Evolutionary conservation across 2,329 filamentous ascomycete species (phyloP).

Genomic region (Neonectria coccinea): DNA sequence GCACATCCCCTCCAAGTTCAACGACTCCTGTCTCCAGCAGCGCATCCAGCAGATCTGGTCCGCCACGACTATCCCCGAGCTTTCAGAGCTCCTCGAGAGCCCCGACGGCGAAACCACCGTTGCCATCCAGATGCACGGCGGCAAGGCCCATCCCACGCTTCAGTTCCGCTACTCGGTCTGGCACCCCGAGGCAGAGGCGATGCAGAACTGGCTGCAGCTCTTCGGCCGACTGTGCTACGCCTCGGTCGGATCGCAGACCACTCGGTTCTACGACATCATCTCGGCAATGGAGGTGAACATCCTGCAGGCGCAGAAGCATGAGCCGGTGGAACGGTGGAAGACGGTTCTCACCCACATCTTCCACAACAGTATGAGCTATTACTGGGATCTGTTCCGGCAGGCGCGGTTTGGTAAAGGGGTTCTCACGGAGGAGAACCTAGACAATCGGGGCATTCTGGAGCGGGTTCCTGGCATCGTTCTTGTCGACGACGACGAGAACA

Average conservation of each 20-base stretch:
- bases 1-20: slow-evolving; percentile 24
- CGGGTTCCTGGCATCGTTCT: slow-evolving; percentile 5
- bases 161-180: slow-evolving; percentile 31
- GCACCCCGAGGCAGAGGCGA: slow-evolving; percentile 31
- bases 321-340: slow-evolving; percentile 22
- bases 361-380: slow-evolving; percentile 22
- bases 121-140: slow-evolving; percentile 7
- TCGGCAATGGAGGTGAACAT: slow-evolving; percentile 5
- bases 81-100: slow-evolving; percentile 17
- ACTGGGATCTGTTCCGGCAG: slow-evolving; percentile 26
- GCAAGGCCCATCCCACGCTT: slow-evolving; percentile 9
- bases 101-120: slow-evolving; percentile 28
- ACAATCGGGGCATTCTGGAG: slow-evolving; percentile 23
- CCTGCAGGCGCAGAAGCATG: slow-evolving; percentile 11
- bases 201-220: slow-evolving; percentile 33
- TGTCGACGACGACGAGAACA: background rate
- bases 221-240: slow-evolving; percentile 30
- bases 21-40: slow-evolving; percentile 24
- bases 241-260: slow-evolving; percentile 4
- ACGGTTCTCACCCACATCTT: slow-evolving; percentile 23
- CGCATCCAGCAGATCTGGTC: slow-evolving; percentile 34
- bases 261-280: slow-evolving; percentile 17
- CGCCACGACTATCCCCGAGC: slow-evolving; percentile 15
- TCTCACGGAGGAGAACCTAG: slow-evolving; percentile 21
- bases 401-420: slow-evolving; percentile 9